Evolutionary conservation across 371 early-diverging fungal species (phyloP).

Genomic region (Conidiobolus incongruus): DNA sequence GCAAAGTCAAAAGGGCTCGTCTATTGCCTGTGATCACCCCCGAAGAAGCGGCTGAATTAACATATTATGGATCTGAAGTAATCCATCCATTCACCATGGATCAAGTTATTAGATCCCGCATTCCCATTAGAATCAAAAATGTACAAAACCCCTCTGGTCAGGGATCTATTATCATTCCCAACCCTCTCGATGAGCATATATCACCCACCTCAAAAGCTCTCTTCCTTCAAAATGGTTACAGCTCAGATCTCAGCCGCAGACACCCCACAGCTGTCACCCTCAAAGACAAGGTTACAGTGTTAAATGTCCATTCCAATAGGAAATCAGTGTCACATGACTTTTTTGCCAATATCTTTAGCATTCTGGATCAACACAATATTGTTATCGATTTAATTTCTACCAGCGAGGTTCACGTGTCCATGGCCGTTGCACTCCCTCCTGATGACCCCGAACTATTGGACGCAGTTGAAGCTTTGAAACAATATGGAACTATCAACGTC

Average conservation of each 20-base stretch:
- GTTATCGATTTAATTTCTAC: slow-evolving; percentile 92
- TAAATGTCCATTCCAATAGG: slow-evolving; percentile 88
- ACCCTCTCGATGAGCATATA: slow-evolving; percentile 8
- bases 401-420: slow-evolving; percentile 85
- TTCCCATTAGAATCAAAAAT: slow-evolving; percentile 95
- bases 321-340: slow-evolving; percentile 89
- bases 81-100: slow-evolving; percentile 99
- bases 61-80: slow-evolving; percentile 93
- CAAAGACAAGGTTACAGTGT: slow-evolving; percentile 76
- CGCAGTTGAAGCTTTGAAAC: slow-evolving; percentile 40
- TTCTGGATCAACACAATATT: slow-evolving; percentile 68
- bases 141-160: slow-evolving; percentile 74
- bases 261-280: slow-evolving; percentile 93
- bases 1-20: slow-evolving; percentile 79
- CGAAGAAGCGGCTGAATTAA: slow-evolving; percentile 96
- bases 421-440: slow-evolving; percentile 64
- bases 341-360: slow-evolving; percentile 79
- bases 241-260: slow-evolving; percentile 37
- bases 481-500: slow-evolving; percentile 49
- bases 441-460: slow-evolving; percentile 30
- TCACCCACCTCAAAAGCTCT: slow-evolving; percentile 7
- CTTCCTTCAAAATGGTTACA: slow-evolving; percentile 46
- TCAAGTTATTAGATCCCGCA: slow-evolving; percentile 80
- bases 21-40: slow-evolving; percentile 80
- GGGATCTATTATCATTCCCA: slow-evolving; percentile 86